A percentile compares a stretch with the other conserved stretches of the same genome.
Evolutionary conservation across 345 rosid genomes (phyloP).

Genomic region (Hevea brasiliensis): DNA sequence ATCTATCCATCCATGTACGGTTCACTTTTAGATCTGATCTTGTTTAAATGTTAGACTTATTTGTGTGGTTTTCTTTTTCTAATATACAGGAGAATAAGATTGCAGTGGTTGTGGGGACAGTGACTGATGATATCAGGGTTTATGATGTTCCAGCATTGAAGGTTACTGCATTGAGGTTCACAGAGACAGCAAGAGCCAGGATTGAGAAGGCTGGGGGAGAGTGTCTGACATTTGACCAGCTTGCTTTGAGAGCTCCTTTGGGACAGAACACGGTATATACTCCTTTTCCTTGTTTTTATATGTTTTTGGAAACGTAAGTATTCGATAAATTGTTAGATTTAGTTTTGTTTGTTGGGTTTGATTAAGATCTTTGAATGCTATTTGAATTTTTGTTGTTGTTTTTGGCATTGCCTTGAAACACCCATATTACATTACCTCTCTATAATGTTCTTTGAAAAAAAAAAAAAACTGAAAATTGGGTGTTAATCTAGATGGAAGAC

Average conservation of each 20-base stretch:
- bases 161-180: slow-evolving; percentile 80
- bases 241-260: slow-evolving; percentile 86
- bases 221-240: slow-evolving; percentile 89
- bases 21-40: not conserved
- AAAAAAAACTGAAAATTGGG: not conserved
- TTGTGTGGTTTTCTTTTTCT: not conserved
- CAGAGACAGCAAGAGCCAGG: slow-evolving; percentile 88
- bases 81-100: slow-evolving; percentile 59
- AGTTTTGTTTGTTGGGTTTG: not conserved
- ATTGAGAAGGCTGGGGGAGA: slow-evolving; percentile 97
- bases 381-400: not conserved
- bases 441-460: too few relatives aligned
- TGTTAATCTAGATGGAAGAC: not conserved
- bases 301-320: not conserved
- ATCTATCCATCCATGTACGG: not conserved
- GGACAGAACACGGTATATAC: slow-evolving; percentile 86
- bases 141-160: slow-evolving; percentile 80
- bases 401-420: not conserved
- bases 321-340: not conserved
- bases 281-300: not conserved
- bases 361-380: not conserved
- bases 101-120: slow-evolving; percentile 79
- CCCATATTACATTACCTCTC: too few relatives aligned
- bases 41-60: not conserved
- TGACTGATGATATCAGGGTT: slow-evolving; percentile 80